Evolutionary conservation across 768 basidiomycete species (phyloP), one percentile per base, ranked within the genome.

Genomic region (Boletales sp.): DNA sequence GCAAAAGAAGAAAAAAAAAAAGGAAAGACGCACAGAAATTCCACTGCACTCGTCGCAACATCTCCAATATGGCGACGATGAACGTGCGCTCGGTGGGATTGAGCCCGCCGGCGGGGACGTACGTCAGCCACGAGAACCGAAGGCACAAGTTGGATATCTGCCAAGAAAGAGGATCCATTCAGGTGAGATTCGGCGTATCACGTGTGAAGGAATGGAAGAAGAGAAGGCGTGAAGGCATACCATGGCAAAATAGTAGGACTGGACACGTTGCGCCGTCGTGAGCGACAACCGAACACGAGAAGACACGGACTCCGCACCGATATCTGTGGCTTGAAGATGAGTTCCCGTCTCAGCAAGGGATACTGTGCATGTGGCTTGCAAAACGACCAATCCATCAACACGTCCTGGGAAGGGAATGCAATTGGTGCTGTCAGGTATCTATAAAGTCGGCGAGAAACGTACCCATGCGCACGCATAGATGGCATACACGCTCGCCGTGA

Each of bases 361-460:
- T 86, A 74, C 52, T 61, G 72, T 3, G 74, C 72, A 46, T 74
- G 82, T 3, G 76, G 72, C 49, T 79, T 74, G 31, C 90, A 71
- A 25, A 98, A 60, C 0, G 90, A 92, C 94, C 94, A 97, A 65
- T 97, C 94, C 83, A 95, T 90, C n/a, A 89, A 64, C 31, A 93
- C 69, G 62, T 95, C 92, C 91, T 90, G 56, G 15, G 34, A 15
- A 5, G 15, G 1, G 14, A 34, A 34, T 11, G 7, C 34, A 6
- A 28, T 28, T 7, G 25, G 3, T 34, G 13, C 14, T 13, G 4
- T 3, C 5, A 13, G 13, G 14, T 15, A 7, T 5, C 34, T 4
- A 34, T 15, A 12, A 34, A 14, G 34, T 15, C 11, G 13, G 13
- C 7, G 31, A 21, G 28, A 10, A 36, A 61, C 82, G 44, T 59